phyloP scores from a whole-genome alignment of 1,284 basidiomycete genomes.

The Naganishia sp. region DNA sequence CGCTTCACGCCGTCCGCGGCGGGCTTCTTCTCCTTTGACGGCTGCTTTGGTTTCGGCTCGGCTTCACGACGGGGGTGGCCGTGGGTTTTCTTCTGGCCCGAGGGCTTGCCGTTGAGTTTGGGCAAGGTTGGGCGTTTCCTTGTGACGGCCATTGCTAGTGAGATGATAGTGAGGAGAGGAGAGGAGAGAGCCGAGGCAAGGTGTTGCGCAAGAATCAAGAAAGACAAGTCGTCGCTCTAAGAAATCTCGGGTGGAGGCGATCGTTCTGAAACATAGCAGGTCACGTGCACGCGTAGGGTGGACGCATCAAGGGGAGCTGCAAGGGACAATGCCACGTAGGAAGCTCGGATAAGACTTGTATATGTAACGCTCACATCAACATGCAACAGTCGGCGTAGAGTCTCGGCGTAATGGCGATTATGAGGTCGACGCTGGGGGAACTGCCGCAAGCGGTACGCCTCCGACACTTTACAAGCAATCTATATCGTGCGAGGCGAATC shows the following conservation, averaged over 20 bases:
- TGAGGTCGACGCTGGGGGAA: too few relatives aligned
- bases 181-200: background rate
- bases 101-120: constrained; percentile 26
- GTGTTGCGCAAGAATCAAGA: background rate
- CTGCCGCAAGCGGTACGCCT: too few relatives aligned
- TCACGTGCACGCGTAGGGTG: constrained; percentile 7
- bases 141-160: background rate
- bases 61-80: constrained; percentile 48
- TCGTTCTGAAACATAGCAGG: constrained; percentile 6
- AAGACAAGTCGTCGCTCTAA: background rate
- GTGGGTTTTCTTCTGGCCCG: constrained; percentile 11
- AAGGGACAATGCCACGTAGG: background rate
- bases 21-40: constrained; percentile 2
- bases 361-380: too few relatives aligned
- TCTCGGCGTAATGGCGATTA: too few relatives aligned
- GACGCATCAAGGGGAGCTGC: too few relatives aligned
- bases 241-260: constrained; percentile 18
- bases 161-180: background rate
- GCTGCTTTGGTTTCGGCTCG: constrained; percentile 68
- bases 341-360: too few relatives aligned
- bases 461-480: too few relatives aligned
- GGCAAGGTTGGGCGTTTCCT: constrained; percentile 22
- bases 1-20: constrained; percentile 55
- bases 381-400: too few relatives aligned
- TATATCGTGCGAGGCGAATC: too few relatives aligned